Base-by-base conservation (phyloP, 495 filamentous ascomycete species). In the Oleoguttula mirabilis region DNA sequence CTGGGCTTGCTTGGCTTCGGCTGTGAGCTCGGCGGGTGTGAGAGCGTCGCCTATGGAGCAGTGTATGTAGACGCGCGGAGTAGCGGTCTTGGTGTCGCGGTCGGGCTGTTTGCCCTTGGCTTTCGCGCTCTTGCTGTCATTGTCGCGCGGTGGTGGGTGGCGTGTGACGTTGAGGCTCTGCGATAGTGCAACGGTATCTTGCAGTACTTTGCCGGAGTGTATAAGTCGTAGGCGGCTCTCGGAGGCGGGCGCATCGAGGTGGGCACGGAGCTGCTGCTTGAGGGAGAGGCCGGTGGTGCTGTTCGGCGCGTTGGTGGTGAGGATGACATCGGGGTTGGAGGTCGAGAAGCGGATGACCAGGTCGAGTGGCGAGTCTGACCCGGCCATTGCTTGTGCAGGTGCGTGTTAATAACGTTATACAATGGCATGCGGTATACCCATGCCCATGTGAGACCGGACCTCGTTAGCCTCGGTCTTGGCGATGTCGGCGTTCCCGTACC, bases 311-410 rank as follows among this genome's bases (percentile, higher is more conserved):
- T 75, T 54, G 61, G 94, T 71, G 56, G 82, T 75, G 45, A 95
- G 72, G 36, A 76, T 73, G 39, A 94, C 75, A 63, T 95, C 88
- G 6, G 86, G 76, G 42, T 88, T 72, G 2, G 83, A 73, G 43
- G 80, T 77, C 35, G 84, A 80, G 73, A 95, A 95, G 59, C 88
- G 84, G 61, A 95, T 77, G 15, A 77, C 87, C 16, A 94, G 69
- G 54, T 77, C 72, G 34, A 88, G 59, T 2, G 47, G 41, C 32
- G 20, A 11, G 21, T 33, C 31, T 21, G 17, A n/a, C 3, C 36
- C 2, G 32, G 37, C 24, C 17, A 31, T n/a, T n/a, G n/a, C n/a
- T n/a, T n/a, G n/a, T n/a, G n/a, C n/a, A n/a, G n/a, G n/a, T n/a
- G n/a, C n/a, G n/a, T n/a, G n/a, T n/a, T n/a, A n/a, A n/a, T n/a